Conservation (phyloP, 2,329 filamentous ascomycete genomes). For the Hypoxylon sp. region DNA sequence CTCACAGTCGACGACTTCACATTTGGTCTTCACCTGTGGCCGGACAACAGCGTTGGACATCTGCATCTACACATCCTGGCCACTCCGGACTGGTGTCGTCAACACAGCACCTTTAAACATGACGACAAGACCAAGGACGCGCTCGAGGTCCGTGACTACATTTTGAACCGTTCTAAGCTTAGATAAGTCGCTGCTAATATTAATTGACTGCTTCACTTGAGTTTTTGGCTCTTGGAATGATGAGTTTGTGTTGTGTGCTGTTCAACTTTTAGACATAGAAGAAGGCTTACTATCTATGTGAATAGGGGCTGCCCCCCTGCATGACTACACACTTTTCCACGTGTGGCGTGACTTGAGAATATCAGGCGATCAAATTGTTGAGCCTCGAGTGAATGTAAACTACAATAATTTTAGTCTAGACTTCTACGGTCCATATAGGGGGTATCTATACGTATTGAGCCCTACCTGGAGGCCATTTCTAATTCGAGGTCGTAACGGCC, state of each 20-base stretch:
- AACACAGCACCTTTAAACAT: slow-evolving; percentile 40
- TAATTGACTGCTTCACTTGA: not conserved
- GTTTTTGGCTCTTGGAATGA: not conserved
- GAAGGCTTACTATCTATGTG: not conserved
- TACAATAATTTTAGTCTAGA: not conserved
- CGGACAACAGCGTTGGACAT: slow-evolving; percentile 43
- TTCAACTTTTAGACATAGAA: not conserved
- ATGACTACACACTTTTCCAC: not conserved
- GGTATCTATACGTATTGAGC: not conserved
- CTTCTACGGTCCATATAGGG: not conserved
- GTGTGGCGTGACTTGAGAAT: not conserved
- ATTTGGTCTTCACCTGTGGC: slow-evolving; percentile 47
- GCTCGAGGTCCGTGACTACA: slow-evolving; percentile 40
- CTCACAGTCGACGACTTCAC: slow-evolving; percentile 41
- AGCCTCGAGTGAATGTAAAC: not conserved
- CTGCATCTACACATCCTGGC: slow-evolving; percentile 48
- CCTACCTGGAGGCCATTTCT: not conserved
- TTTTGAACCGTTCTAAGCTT: slow-evolving; percentile 13
- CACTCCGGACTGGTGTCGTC: slow-evolving; percentile 12
- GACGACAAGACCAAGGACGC: slow-evolving; percentile 48
- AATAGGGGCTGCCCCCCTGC: slow-evolving; percentile 6
- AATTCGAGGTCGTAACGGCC: not conserved
- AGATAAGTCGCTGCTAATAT: not conserved
- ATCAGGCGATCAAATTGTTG: not conserved
- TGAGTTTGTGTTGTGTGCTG: not conserved